A percentile compares a stretch with the other conserved stretches of the same genome.
phyloP scores from a whole-genome alignment of 352 stramenopile species.

The Paralagenidium karlingii region DNA sequence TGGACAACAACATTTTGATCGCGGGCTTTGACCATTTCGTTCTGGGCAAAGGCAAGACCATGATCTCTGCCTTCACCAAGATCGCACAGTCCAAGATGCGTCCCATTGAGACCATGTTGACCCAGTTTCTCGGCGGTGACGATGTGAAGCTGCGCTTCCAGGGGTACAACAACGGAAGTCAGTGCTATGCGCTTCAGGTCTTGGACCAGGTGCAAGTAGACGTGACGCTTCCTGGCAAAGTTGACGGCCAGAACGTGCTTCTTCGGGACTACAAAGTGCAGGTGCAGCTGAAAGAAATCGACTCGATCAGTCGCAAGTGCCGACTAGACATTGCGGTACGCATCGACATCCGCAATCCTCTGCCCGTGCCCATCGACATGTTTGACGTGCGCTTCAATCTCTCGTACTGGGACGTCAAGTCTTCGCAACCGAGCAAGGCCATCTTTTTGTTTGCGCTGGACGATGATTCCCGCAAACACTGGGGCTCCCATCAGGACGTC shows the following conservation, averaged over 20 bases:
- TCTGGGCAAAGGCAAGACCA: conserved; percentile 50
- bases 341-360: conserved; percentile 67
- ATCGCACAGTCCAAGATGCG: conserved; percentile 44
- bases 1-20: conserved; percentile 30
- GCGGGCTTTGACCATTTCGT: conserved; percentile 62
- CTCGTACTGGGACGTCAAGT: too few relatives aligned
- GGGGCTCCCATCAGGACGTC: too few relatives aligned
- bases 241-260: conserved; percentile 57
- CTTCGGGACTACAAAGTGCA: conserved; percentile 44
- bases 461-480: too few relatives aligned
- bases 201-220: conserved; percentile 45
- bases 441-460: too few relatives aligned
- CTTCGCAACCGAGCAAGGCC: too few relatives aligned
- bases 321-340: conserved; percentile 50
- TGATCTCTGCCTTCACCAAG: conserved; percentile 66
- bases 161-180: conserved; percentile 26
- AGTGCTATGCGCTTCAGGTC: conserved; percentile 58
- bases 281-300: conserved; percentile 54
- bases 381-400: too few relatives aligned
- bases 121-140: conserved; percentile 50
- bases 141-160: conserved; percentile 45
- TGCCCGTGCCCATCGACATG: too few relatives aligned
- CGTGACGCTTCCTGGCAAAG: conserved; percentile 48
- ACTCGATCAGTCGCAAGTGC: conserved; percentile 60
- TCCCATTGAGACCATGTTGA: conserved; percentile 53